A percentile compares a stretch with the other conserved stretches of the same genome.
phyloP scores from a whole-genome alignment of 148 eudicot genomes.

The Silene conica region DNA sequence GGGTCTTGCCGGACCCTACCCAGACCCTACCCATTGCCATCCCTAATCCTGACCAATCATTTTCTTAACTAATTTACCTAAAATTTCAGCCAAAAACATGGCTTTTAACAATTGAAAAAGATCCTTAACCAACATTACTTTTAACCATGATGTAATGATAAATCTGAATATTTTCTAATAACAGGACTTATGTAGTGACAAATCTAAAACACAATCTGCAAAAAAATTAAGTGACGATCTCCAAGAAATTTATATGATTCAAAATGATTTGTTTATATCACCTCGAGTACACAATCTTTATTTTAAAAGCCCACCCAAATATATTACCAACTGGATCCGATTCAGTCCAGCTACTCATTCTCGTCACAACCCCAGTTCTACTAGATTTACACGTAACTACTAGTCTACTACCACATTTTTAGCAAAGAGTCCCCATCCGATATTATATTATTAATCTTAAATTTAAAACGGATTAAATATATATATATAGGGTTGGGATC shows the following conservation, averaged over 20 bases:
- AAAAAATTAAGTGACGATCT: not conserved
- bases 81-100: no score
- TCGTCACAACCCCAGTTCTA: not conserved
- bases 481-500: no score
- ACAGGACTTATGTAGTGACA: not conserved
- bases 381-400: not conserved
- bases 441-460: no score
- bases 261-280: not conserved
- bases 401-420: not conserved
- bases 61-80: no score
- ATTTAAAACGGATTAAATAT: no score
- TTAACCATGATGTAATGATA: not conserved
- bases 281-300: no score
- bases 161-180: not conserved
- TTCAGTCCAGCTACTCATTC: not conserved
- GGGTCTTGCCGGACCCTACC: no score
- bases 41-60: no score
- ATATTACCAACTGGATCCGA: not conserved
- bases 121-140: not conserved
- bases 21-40: no score
- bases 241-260: not conserved
- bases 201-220: not conserved
- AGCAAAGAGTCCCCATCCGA: no score
- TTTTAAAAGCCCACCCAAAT: not conserved
- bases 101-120: not conserved